Conservation (phyloP, 495 filamentous ascomycete species). For the Saxispiralis lemnorum region DNA sequence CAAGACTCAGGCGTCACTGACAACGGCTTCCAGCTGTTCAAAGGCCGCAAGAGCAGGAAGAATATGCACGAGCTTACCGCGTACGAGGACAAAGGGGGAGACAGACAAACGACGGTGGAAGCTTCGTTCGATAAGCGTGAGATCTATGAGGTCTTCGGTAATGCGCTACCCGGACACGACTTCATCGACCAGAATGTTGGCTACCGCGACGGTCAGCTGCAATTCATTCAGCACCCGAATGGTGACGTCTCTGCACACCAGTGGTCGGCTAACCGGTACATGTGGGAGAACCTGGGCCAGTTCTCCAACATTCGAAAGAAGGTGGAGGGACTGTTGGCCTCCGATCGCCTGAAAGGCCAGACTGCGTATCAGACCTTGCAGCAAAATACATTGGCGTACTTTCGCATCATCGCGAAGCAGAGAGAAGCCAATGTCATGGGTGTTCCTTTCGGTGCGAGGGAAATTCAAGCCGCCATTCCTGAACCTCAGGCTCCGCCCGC, state of each 20-base stretch:
- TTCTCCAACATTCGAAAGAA: conserved; percentile 22
- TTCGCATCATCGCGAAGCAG: conserved; percentile 22
- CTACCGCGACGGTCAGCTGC: conserved; percentile 18
- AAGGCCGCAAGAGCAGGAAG: conserved; percentile 7
- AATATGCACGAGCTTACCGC: conserved; percentile 2
- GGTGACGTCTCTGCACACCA: conserved; percentile 26
- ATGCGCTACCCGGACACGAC: conserved; percentile 17
- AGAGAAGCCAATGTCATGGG: conserved; percentile 15
- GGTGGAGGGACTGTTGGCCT: conserved; percentile 22
- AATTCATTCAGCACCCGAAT: conserved; percentile 24
- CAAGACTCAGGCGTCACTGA: conserved; percentile 2
- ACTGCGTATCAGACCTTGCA: conserved; percentile 15
- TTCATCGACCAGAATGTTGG: conserved; percentile 18
- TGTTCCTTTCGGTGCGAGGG: conserved; percentile 7
- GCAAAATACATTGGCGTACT: conserved; percentile 20
- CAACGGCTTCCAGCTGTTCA: conserved; percentile 11
- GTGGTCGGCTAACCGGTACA: conserved; percentile 18
- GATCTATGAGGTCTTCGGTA: conserved; percentile 19
- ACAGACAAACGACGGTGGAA: conserved; percentile 13
- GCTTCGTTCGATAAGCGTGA: conserved; percentile 10
- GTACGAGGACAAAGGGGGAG: conserved; percentile 11
- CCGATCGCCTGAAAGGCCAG: conserved; percentile 20
- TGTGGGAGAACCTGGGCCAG: conserved; percentile 24
- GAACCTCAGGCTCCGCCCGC: background rate
- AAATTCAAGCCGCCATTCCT: conserved; percentile 10